These are phyloP conservation scores for Pisolithus marmoratus DNA, from an alignment of 768 basidiomycete genomes.

Conservation along the genomic window DNA sequence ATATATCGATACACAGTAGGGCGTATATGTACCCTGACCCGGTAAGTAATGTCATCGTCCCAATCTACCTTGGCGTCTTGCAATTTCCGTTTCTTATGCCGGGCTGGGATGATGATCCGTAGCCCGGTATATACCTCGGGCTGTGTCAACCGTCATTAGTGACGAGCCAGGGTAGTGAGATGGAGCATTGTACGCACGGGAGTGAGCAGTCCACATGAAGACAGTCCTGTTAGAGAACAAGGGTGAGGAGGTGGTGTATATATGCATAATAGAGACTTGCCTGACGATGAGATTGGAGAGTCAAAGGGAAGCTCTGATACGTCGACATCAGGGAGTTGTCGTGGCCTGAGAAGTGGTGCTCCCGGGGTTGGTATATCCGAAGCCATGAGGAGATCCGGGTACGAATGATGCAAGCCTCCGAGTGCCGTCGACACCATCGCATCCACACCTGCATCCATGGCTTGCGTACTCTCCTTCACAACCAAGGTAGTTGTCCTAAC, in stretches of 20 bases:
- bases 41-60: too few relatives aligned
- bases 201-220: constrained; percentile 3
- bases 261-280: constrained; percentile 8
- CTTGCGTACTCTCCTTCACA: too few relatives aligned
- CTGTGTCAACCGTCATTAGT: neutral
- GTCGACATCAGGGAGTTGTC: constrained; percentile 21
- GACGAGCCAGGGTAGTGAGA: neutral
- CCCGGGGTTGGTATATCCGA: constrained; percentile 7
- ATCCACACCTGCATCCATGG: too few relatives aligned
- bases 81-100: neutral
- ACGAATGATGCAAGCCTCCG: neutral
- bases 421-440: neutral
- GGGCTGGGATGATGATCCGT: constrained; percentile 19
- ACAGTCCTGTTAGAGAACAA: constrained; percentile 6
- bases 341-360: constrained; percentile 22
- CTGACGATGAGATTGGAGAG: constrained; percentile 2
- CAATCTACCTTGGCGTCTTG: too few relatives aligned
- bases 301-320: constrained; percentile 9
- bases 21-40: too few relatives aligned
- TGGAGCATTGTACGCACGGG: constrained; percentile 15
- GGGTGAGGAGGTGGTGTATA: neutral
- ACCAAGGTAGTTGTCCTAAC: too few relatives aligned
- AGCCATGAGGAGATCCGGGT: neutral
- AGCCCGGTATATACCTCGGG: constrained; percentile 17
- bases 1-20: too few relatives aligned